Evolutionary conservation across 192 early-diverging fungal genomes (phyloP), one percentile per base, ranked within the genome.

Genomic region (Linnemannia exigua): DNA sequence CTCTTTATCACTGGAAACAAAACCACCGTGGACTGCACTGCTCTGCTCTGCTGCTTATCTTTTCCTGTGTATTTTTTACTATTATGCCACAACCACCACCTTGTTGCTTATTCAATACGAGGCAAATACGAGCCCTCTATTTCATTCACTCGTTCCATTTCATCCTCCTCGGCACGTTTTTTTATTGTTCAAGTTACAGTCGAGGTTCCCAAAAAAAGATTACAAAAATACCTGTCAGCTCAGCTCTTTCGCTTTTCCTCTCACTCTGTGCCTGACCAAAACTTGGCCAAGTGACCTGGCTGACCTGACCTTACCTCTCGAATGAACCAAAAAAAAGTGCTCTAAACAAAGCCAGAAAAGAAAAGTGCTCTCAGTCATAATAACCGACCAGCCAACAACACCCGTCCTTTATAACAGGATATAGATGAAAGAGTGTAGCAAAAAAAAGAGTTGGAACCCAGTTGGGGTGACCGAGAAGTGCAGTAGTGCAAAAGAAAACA

Each of bases 331-430:
- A 54, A 54, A 52, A 54, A 54, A 54, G 67, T 68, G 28, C 25
- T 25, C 8, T 25, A 16, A 31, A 79, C 35, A 54, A 58, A 14
- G 71, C 50, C 52, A 48, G 52, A 70, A 68, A 68, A 61, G 58
- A 63, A 31, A 81, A 58, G n/a, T 58, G 80, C 80, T 80, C 79
- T 80, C 79, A 80, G 74, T 73, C 71, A 70, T 37, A 51, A 72
- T 61, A 69, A 70, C 50, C 46, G 47, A 72, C 69, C 48, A 71
- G 71, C 54, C 70, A 63, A 54, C 52, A n/a, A 44, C 41, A 44
- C 41, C 9, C 41, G 41, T 44, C 41, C 41, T 44, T 3, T 44
- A n/a, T 25, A 31, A 63, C 58, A 63, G 58, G 58, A 63, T 63
- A 63, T 63, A 33, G 58, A 63, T 63, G 58, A 61, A 61, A 31